Base-by-base conservation (phyloP, 257 asterid genomes). In the Apocynum venetum region DNA sequence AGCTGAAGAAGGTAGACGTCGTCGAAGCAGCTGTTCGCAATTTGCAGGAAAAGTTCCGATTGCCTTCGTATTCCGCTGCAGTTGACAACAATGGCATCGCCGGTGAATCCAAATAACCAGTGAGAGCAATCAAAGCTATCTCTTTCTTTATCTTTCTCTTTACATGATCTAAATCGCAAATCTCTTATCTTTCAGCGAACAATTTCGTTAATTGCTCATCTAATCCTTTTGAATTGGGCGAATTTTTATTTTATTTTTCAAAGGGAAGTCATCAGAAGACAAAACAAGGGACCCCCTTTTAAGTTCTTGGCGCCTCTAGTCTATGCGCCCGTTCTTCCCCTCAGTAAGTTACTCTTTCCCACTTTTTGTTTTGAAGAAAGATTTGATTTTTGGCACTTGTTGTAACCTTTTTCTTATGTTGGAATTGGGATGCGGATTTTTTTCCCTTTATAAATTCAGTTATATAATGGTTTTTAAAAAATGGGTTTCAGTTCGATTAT, bases 301-400 rank as follows among this genome's bases (percentile, higher is more conserved):
- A 89, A 90, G 72, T 87, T 88, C 76, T 35, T 91, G 81, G 79
- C 86, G 72, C 96, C 96, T 66, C 84, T 92, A 66, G 75, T 92
- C 75, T 92, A 92, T 74, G 95, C 97, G 13, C 96, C 96, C 56
- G 93, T 63, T 85, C 97, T 92, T 84, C 97, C 96, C 38, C 96
- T 92, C 52, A 87, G 96, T 92, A 81, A 84, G 91, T 81, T 79
- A 4, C 25, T 71, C 41, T 55, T 8, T 41, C 0, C 36, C 1
- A 0, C 4, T 10, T 12, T 52, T 46, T 40, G 49, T 43, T 19
- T 17, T 55, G 4, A 5, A 3, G 61, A n/a, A 55, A 55, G 36
- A 35, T 20, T 51, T 52, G 19, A n/a, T 51, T 20, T 56, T 36
- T 9, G 53, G 48, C 40, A 43, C 36, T 31, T 46, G 25, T 60